A percentile compares a stretch with the other conserved stretches of the same genome.
These are phyloP conservation scores for Amniculicola lignicola DNA, from an alignment of 495 filamentous ascomycete genomes.

Conservation along the genomic window DNA sequence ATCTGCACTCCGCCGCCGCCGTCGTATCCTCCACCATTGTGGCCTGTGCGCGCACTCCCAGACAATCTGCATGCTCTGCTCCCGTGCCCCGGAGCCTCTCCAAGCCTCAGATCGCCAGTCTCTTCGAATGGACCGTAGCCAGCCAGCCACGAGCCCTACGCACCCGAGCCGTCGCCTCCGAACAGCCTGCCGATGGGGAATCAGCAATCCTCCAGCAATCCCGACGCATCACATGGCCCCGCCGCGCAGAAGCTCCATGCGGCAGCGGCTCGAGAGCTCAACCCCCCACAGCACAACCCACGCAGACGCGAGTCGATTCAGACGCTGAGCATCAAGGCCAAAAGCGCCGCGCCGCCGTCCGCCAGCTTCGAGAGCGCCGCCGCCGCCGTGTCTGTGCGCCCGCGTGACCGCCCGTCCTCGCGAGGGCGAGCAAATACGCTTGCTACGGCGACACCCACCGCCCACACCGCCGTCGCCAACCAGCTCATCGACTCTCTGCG, in stretches of 20 bases:
- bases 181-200: conserved; percentile 15
- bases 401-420: conserved; percentile 1
- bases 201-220: conserved; percentile 31
- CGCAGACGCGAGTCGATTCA: conserved; percentile 38
- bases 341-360: conserved; percentile 39
- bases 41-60: too few relatives aligned
- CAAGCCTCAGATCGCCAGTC: neutral
- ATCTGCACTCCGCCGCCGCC: too few relatives aligned
- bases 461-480: conserved; percentile 12
- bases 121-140: neutral
- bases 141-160: conserved; percentile 2
- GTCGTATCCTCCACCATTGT: too few relatives aligned
- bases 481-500: conserved; percentile 10
- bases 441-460: conserved; percentile 25
- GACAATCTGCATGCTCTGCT: too few relatives aligned
- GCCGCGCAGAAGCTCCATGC: too few relatives aligned
- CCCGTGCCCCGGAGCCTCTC: too few relatives aligned
- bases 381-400: conserved; percentile 20
- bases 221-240: conserved; percentile 14
- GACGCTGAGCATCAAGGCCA: conserved; percentile 30
- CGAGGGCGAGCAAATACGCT: conserved; percentile 29
- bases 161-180: neutral
- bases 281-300: conserved; percentile 7
- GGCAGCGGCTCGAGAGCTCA: neutral
- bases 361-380: conserved; percentile 36